phyloP scores from a whole-genome alignment of 441 rosid genomes.

The Populus tomentosa region DNA sequence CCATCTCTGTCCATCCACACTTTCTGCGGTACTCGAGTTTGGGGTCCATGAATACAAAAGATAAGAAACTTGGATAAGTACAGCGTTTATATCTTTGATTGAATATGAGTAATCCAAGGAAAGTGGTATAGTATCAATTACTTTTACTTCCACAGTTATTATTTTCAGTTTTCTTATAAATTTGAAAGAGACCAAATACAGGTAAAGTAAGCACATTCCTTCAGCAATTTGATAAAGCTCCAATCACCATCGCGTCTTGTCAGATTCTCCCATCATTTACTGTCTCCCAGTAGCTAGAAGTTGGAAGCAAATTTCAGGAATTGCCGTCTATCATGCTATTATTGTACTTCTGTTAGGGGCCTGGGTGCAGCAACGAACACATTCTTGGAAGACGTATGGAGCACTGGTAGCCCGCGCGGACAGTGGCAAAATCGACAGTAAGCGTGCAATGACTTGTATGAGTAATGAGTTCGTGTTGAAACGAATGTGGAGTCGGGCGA shows the following conservation, averaged over 20 bases:
- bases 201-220: not conserved
- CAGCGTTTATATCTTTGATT: not conserved
- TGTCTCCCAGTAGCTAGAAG: too few species aligned
- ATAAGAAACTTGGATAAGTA: not conserved
- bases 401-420: too few species aligned
- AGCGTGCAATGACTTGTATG: too few species aligned
- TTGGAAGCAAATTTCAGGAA: too few species aligned
- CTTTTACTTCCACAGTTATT: not conserved
- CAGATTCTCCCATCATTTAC: not conserved
- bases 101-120: not conserved
- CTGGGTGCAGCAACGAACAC: too few species aligned
- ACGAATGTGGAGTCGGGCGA: too few species aligned
- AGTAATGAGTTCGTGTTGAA: too few species aligned
- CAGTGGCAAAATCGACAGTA: too few species aligned
- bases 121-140: not conserved
- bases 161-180: too few species aligned
- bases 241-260: not conserved
- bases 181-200: not conserved
- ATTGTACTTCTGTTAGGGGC: too few species aligned
- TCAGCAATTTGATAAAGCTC: not conserved
- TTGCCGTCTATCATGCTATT: too few species aligned
- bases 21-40: not conserved
- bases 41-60: not conserved
- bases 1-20: not conserved
- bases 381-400: too few species aligned